Conservation (phyloP, 1,284 basidiomycete species). For the Malassezia sympodialis region DNA sequence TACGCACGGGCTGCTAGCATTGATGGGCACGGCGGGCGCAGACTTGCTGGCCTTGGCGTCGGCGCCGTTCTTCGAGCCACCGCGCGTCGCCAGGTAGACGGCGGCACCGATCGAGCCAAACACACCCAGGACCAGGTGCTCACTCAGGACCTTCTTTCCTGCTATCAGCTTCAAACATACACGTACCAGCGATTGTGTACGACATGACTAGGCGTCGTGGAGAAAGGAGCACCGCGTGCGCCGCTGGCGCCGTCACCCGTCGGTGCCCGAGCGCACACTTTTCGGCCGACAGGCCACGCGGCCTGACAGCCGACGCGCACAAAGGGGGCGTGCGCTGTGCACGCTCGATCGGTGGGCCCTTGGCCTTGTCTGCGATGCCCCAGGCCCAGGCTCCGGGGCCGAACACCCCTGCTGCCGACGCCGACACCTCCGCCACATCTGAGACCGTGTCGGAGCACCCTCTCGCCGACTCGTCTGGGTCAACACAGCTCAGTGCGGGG, state of each 20-base stretch:
- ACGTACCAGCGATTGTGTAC: slow-evolving; percentile 42
- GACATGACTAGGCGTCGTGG: slow-evolving; percentile 24
- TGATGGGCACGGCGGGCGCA: slow-evolving; percentile 10
- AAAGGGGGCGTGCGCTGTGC: neutral
- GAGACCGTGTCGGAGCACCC: neutral
- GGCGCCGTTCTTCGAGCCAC: slow-evolving; percentile 19
- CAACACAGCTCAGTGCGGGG: neutral
- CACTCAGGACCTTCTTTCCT: slow-evolving; percentile 41
- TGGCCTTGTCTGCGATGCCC: neutral
- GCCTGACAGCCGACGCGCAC: neutral
- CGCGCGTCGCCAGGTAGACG: slow-evolving; percentile 17
- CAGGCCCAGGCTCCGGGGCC: neutral
- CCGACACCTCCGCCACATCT: neutral
- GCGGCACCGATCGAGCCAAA: slow-evolving; percentile 30
- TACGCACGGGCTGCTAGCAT: neutral
- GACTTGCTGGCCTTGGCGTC: slow-evolving; percentile 16
- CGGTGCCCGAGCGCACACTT: neutral
- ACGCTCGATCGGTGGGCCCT: neutral
- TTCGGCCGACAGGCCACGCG: slow-evolving; percentile 1
- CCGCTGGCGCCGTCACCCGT: neutral
- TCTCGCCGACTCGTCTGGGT: neutral
- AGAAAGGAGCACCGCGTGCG: neutral
- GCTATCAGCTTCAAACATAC: neutral
- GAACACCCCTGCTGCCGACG: neutral
- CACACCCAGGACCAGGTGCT: slow-evolving; percentile 39